Base-by-base conservation (phyloP, 352 stramenopile genomes). In the Phytophthora niederhauseri region DNA sequence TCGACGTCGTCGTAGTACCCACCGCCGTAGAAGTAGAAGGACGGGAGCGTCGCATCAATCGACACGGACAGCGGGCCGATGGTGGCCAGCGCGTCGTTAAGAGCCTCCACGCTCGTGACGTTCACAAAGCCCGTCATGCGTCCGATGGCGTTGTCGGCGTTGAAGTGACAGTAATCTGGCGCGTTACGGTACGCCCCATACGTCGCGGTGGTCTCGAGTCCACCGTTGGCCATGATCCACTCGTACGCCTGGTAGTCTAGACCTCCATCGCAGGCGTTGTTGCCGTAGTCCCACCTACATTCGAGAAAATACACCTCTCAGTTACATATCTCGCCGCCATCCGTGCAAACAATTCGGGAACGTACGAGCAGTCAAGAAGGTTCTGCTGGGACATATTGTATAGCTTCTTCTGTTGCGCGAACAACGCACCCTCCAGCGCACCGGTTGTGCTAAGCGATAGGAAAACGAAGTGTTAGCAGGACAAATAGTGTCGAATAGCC, bases 171-270 rank as follows among this genome's bases (percentile, higher is more conserved):
- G 66, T 94, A 97, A 58, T 92, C 90, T 6, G 94, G 89, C 8
- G 84, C 74, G 66, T 97, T 97, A 31, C 92, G 85, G 73, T 98
- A 97, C 43, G 79, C 55, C 43, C 92, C 92, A 70, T 98, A 98
- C 8, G 87, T 95, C 15, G 63, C 76, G 20, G 80, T 92, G n/a
- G 87, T 81, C 72, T 96, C 90, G 6, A 92, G 80, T 7, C 87
- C 87, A 20, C 87, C 86, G 59, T 90, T 89, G 14, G 81, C 79
- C 43, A 97, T 82, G 62, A 97, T 96, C 89, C 89, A 97, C 24
- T 86, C 74, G 69, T 96, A 98, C 56, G 91, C 91, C 63, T 96
- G 85, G 66, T 97, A 97, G 78, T 98, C 91, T 38, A 97, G 69
- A 3, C 92, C 92, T 66, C 92, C 92, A 30, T 97, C 79, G 60